Percentiles rank a stretch among this genome's conserved stretches.
Evolutionary conservation across 257 asterid genomes (phyloP).

Genomic region (Solanum chilense): DNA sequence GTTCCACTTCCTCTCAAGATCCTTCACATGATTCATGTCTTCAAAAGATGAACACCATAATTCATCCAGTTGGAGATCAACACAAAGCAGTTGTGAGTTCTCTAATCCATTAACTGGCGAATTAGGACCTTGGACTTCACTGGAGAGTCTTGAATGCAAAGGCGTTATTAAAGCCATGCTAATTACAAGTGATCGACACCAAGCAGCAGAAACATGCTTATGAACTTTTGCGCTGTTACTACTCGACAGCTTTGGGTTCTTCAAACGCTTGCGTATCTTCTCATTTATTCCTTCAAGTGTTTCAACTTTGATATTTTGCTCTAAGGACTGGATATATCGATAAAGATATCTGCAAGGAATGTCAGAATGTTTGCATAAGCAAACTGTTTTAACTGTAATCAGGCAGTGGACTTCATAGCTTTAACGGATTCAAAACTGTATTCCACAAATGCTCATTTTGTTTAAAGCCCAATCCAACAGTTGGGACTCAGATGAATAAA

Average conservation of each 20-base stretch:
- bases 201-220: constrained; percentile 84
- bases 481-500: not conserved
- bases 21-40: constrained; percentile 60
- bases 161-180: constrained; percentile 92
- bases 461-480: not conserved
- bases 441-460: not conserved
- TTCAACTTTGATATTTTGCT: constrained; percentile 69
- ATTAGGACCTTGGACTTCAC: constrained; percentile 46
- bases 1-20: constrained; percentile 79
- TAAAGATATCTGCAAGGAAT: constrained; percentile 53
- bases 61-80: constrained; percentile 84
- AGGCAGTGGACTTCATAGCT: not conserved
- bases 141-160: constrained; percentile 58
- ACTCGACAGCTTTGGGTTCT: constrained; percentile 90
- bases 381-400: not conserved
- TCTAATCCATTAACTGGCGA: constrained; percentile 40
- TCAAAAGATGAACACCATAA: constrained; percentile 78
- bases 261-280: constrained; percentile 88
- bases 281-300: constrained; percentile 87
- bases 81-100: constrained; percentile 61
- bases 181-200: constrained; percentile 95
- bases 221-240: constrained; percentile 65
- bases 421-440: not conserved
- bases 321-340: constrained; percentile 66
- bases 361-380: not conserved